These are phyloP conservation scores for Staphylotrichum longicolle DNA, from an alignment of 495 filamentous ascomycete species.

Conservation along the genomic window DNA sequence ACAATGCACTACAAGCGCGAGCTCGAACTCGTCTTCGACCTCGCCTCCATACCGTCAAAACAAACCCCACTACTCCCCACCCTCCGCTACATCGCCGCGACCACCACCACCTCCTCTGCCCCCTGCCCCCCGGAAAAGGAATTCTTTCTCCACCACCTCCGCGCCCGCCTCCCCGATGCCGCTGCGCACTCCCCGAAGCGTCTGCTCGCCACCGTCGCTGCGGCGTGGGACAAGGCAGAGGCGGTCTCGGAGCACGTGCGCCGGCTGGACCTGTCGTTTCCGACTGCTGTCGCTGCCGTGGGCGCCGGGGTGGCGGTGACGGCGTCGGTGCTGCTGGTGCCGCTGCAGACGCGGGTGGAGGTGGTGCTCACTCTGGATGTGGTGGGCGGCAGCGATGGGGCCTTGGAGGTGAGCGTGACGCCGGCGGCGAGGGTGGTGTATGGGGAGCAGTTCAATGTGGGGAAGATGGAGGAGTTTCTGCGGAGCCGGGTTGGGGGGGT, in stretches of 20 bases:
- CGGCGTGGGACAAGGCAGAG: slow-evolving; percentile 59
- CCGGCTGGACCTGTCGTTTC: slow-evolving; percentile 51
- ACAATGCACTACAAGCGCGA: slow-evolving; percentile 77
- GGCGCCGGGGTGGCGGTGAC: slow-evolving; percentile 48
- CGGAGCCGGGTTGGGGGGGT: slow-evolving; percentile 44
- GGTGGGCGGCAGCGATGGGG: slow-evolving; percentile 10
- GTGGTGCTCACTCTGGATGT: slow-evolving; percentile 44
- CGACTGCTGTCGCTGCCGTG: slow-evolving; percentile 46
- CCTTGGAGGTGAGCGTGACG: slow-evolving; percentile 47
- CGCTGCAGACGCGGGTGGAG: slow-evolving; percentile 60
- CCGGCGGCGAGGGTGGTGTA: slow-evolving; percentile 58
- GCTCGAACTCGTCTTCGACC: slow-evolving; percentile 74
- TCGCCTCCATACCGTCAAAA: slow-evolving; percentile 48
- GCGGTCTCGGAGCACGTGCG: slow-evolving; percentile 53
- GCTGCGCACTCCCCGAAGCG: slow-evolving; percentile 44
- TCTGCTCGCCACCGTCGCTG: slow-evolving; percentile 54
- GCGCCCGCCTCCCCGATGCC: slow-evolving; percentile 55
- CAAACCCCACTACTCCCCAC: slow-evolving; percentile 21
- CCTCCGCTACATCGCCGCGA: slow-evolving; percentile 54
- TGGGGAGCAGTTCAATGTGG: slow-evolving; percentile 63
- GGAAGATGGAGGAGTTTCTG: slow-evolving; percentile 62
- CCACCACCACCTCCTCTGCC: slow-evolving; percentile 43
- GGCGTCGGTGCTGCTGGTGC: slow-evolving; percentile 53
- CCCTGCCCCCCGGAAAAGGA: slow-evolving; percentile 55
- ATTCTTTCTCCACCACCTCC: slow-evolving; percentile 68